Percentiles rank a stretch among this genome's conserved stretches.
Conservation (phyloP, 2,329 filamentous ascomycete species). For the Beauveria australis region DNA sequence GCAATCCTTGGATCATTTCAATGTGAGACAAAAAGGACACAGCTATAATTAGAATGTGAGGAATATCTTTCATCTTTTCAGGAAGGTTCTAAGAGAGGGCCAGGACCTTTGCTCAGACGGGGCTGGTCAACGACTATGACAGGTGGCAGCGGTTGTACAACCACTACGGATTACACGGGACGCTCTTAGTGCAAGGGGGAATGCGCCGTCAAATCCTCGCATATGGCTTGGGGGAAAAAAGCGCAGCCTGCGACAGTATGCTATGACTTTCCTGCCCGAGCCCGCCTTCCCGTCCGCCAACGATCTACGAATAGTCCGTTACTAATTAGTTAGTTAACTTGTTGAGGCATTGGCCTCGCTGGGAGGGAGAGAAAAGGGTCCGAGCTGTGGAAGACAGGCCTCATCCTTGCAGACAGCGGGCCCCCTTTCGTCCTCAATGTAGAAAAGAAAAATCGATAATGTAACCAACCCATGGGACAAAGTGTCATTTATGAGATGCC, state of each 20-base stretch:
- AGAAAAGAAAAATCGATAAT: neutral
- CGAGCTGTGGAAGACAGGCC: neutral
- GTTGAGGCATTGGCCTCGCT: neutral
- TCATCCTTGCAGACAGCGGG: neutral
- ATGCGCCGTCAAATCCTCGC: neutral
- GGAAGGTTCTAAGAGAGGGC: no score
- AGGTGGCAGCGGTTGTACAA: neutral
- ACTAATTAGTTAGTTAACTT: neutral
- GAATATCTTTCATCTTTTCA: no score
- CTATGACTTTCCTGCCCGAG: neutral
- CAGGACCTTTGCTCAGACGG: neutral
- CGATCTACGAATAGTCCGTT: no score
- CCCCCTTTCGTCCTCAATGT: neutral
- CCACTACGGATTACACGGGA: neutral
- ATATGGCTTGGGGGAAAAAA: neutral
- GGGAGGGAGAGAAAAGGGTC: neutral
- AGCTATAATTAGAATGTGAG: neutral
- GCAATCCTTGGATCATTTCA: neutral
- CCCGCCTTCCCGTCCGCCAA: neutral
- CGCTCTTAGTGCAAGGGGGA: neutral
- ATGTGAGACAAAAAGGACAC: neutral
- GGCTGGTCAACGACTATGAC: neutral
- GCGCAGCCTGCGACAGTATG: constrained; percentile 1
- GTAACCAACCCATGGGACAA: neutral
- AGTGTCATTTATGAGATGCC: neutral